Evolutionary conservation across 1,284 basidiomycete species (phyloP), one percentile per base, ranked within the genome.

Genomic region (Microbotryum intermedium): DNA sequence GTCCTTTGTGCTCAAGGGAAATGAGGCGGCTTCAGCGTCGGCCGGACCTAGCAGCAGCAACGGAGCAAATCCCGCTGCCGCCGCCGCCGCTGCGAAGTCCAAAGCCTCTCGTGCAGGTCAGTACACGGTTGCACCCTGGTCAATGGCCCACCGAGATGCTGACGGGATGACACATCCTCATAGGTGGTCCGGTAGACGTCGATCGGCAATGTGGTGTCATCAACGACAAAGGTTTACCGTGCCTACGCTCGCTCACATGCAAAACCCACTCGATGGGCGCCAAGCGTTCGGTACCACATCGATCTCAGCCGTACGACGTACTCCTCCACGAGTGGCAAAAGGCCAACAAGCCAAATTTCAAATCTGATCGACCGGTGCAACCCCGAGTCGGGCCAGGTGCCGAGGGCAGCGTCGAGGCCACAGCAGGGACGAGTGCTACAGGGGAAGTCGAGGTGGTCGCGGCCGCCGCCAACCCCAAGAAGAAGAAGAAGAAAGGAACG

Each of bases 221-320:
- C 74, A 97, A 94, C 77, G 93, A 97, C 77, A 97, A 97, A 74
- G 83, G 83, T 50, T 78, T 91, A 11, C 91, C 90, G 0, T 98
- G 94, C 74, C 90, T 91, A n/a, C 88, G 94, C 46, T 92, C 90
- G 16, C 81, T 98, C 43, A 97, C 94, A 0, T 98, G 94, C 80
- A 98, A 98, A 76, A 92, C 94, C 5, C 94, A 98, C 74, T 88
- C 90, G 1, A 95, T 98, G 87, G 91, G 91, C 34, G 89, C 91
- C 28, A 98, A 98, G 75, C 87, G 95, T 23, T 82, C 88, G 8
- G 92, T 98, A 0, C 81, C 83, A 67, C 91, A 91, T 30, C 87
- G 95, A 10, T 88, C 88, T 0, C 83, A 86, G 53, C 76, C 79
- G 2, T 98, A 92, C 74, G 93, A 97, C 71, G 85, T 86, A 58